Conservation (phyloP, 164 flowering plant species). For the Stephania yunnanensis region DNA sequence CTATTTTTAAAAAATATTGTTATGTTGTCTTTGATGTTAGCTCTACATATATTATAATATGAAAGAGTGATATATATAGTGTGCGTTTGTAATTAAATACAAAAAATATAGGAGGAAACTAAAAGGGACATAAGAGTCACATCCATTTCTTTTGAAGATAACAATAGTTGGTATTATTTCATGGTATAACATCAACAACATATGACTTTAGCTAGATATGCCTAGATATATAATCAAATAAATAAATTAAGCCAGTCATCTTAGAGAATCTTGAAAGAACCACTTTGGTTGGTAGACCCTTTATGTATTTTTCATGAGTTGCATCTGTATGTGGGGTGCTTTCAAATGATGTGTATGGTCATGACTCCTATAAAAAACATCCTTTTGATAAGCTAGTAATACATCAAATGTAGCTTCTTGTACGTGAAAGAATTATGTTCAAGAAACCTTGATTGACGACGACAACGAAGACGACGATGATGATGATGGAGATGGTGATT, state of each 20-base stretch:
- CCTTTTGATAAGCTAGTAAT: not conserved
- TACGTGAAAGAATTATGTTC: not conserved
- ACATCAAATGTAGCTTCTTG: not conserved
- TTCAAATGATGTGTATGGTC: constrained; percentile 1
- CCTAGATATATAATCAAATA: not conserved
- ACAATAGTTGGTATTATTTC: not conserved
- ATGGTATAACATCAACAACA: not conserved
- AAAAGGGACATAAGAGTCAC: not conserved
- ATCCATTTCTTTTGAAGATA: not conserved
- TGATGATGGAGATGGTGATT: not conserved
- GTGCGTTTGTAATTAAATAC: not conserved
- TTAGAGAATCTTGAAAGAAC: not conserved
- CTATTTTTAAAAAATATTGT: not conserved
- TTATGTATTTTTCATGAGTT: not conserved
- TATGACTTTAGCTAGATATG: not conserved
- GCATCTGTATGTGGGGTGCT: not conserved
- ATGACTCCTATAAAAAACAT: not conserved
- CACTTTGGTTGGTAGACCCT: not conserved
- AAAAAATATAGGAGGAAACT: too few relatives aligned
- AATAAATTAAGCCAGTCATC: not conserved
- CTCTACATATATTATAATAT: not conserved
- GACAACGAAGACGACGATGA: not conserved
- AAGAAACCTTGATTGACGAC: not conserved
- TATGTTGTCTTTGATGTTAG: not conserved
- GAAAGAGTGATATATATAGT: not conserved